Conservation (phyloP, 2,329 filamentous ascomycete species). For the Botrytis squamosa region DNA sequence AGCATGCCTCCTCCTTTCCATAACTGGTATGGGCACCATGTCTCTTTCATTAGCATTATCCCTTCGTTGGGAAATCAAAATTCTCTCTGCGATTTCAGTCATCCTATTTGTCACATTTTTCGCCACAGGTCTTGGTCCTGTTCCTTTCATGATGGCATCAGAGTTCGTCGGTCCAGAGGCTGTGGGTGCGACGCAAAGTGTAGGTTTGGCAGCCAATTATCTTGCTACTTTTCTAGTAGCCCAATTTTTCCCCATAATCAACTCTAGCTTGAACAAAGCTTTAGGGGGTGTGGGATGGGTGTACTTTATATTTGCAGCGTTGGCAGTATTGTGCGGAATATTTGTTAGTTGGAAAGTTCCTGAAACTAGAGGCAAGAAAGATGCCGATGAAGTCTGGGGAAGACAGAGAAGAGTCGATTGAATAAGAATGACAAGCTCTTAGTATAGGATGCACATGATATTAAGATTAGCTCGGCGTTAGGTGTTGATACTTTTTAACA, state of each 20-base stretch:
- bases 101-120: slow-evolving; percentile 87
- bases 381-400: slow-evolving; percentile 89
- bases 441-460: neutral
- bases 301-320: slow-evolving; percentile 84
- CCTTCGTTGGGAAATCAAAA: slow-evolving; percentile 69
- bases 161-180: slow-evolving; percentile 90
- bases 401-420: slow-evolving; percentile 47
- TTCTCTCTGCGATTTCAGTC: slow-evolving; percentile 77
- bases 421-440: neutral
- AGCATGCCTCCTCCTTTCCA: slow-evolving; percentile 76
- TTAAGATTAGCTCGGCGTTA: neutral
- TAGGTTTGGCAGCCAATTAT: slow-evolving; percentile 85
- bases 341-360: slow-evolving; percentile 78
- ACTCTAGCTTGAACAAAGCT: slow-evolving; percentile 63
- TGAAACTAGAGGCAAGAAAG: slow-evolving; percentile 83
- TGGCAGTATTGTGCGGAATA: slow-evolving; percentile 65
- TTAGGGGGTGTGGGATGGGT: slow-evolving; percentile 74
- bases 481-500: neutral
- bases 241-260: slow-evolving; percentile 90
- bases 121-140: slow-evolving; percentile 84
- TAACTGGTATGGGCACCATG: slow-evolving; percentile 78
- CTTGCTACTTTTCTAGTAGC: slow-evolving; percentile 88
- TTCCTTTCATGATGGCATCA: slow-evolving; percentile 90
- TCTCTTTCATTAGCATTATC: slow-evolving; percentile 76
- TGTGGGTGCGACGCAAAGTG: slow-evolving; percentile 87